Evolutionary conservation across 2,329 filamentous ascomycete genomes (phyloP), one percentile per base, ranked within the genome.

Genomic region (Colletotrichum scovillei): DNA sequence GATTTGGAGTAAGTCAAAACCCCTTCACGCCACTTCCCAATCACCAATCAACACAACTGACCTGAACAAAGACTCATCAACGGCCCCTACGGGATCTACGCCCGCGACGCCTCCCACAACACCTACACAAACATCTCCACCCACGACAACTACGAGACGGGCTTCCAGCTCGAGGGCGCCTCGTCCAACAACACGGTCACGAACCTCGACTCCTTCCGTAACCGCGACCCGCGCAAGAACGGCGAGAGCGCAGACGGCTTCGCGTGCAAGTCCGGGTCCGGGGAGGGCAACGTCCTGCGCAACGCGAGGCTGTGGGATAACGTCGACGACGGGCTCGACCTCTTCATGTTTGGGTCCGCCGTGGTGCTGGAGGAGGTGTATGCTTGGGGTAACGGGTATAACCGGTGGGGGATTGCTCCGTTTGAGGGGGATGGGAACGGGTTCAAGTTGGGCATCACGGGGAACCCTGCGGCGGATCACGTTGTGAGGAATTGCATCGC

Each of bases 171-270:
- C 22, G 74, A 82, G 67, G 80, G 80, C 26, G 74, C 73, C 8
- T 74, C 78, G 0, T 57, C 68, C 26, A 81, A 82, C 73, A 84
- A 84, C 75, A 81, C 80, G 12, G 79, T 84, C 56, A 68, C 83
- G 26, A 82, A 83, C 63, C 80, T 85, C 9, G 83, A 85, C 76
- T 84, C 82, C 16, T 84, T 83, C 74, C 77, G 78, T 53, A 85
- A 84, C 76, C 81, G 82, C 14, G 83, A 85, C 68, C 85, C 85
- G 4, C 82, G 85, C 72, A 87, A 87, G 79, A 87, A 87, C 71
- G 85, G 85, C 55, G 85, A 87, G 78, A 84, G 81, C 67, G 85
- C 85, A 14, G 85, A 87, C 69, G 85, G 85, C 3, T 84, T 87
- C 70, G 85, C 82, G 3, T 84, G 82, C 78, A 87, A 87, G 75